Base-by-base conservation (phyloP, 2,329 filamentous ascomycete genomes). In the Acephala macrosclerotiorum region DNA sequence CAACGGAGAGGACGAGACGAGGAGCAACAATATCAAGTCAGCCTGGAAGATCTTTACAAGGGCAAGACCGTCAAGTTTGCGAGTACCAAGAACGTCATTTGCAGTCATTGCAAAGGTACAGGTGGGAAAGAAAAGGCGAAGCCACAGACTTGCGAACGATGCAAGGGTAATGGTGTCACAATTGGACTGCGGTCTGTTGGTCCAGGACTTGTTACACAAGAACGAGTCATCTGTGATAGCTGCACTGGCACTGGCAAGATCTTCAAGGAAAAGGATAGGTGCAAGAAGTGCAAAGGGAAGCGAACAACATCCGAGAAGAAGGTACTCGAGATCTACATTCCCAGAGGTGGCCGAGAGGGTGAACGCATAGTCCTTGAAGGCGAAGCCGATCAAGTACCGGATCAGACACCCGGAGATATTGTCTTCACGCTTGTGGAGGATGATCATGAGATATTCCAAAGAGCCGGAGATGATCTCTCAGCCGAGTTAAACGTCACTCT, bases 251-350 rank as follows among this genome's bases (percentile, higher is more conserved):
- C 89, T n/a, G 96, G 96, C 6, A 89, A 90, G 75, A 89, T 94
- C 75, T 97, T 89, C 82, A 95, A 95, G 79, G 93, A 97, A 76
- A 98, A 98, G 84, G 96, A 99, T 76, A 93, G 93, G 77, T 99
- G 96, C 85, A 97, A 97, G 85, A 97, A 96, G 84, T 99, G 96
- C 88, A 98, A 98, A 82, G 96, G 96, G 75, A 92, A 92, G 79
- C 88, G 93, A 68, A 94, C 93, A 16, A 88, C 89, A 53, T 91
- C 94, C 74, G 92, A 96, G 80, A 96, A 92, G 80, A 99, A 98
- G 82, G 92, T 95, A 3, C 84, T 99, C 67, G 96, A 99, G 81
- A 90, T 99, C 60, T 98, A 98, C 81, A 97, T 99, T 66, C 94
- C 95, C 11, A 89, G 92, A 60, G 95, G 95, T 56, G 91, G 91